These are phyloP conservation scores for Aspergillus cristatus DNA, from an alignment of 495 filamentous ascomycete genomes.

Conservation along the genomic window DNA sequence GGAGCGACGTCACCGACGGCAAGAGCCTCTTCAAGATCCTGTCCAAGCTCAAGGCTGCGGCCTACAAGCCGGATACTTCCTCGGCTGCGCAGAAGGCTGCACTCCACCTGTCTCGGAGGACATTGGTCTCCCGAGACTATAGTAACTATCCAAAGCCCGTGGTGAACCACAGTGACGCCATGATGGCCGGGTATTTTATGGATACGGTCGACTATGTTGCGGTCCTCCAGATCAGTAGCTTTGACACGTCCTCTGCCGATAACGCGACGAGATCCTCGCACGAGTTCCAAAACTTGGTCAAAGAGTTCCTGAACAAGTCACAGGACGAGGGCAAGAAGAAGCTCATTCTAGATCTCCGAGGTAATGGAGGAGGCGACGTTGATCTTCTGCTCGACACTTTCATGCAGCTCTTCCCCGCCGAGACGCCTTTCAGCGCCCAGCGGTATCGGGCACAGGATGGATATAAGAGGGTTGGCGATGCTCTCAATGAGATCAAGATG, in stretches of 20 bases:
- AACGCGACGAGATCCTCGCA: too few species aligned
- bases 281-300: conserved; percentile 29
- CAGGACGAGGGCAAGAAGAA: conserved; percentile 27
- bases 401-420: conserved; percentile 43
- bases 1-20: conserved; percentile 1
- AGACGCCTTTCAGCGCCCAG: conserved; percentile 32
- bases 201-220: conserved; percentile 17
- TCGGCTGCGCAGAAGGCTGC: too few species aligned
- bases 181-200: conserved; percentile 35
- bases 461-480: conserved; percentile 31
- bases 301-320: conserved; percentile 30
- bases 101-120: too few species aligned
- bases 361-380: conserved; percentile 35
- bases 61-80: background rate
- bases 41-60: conserved; percentile 1
- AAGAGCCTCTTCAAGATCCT: conserved; percentile 2
- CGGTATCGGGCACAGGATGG: conserved; percentile 33
- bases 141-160: conserved; percentile 9
- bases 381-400: conserved; percentile 38
- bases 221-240: conserved; percentile 44
- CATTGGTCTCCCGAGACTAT: too few species aligned
- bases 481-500: background rate
- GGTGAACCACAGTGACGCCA: conserved; percentile 1
- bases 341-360: conserved; percentile 43
- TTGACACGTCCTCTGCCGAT: conserved; percentile 19